Percentiles rank a stretch among this genome's conserved stretches.
These are phyloP conservation scores for Cytospora paraplurivora DNA, from an alignment of 2,329 filamentous ascomycete species.

Conservation along the genomic window DNA sequence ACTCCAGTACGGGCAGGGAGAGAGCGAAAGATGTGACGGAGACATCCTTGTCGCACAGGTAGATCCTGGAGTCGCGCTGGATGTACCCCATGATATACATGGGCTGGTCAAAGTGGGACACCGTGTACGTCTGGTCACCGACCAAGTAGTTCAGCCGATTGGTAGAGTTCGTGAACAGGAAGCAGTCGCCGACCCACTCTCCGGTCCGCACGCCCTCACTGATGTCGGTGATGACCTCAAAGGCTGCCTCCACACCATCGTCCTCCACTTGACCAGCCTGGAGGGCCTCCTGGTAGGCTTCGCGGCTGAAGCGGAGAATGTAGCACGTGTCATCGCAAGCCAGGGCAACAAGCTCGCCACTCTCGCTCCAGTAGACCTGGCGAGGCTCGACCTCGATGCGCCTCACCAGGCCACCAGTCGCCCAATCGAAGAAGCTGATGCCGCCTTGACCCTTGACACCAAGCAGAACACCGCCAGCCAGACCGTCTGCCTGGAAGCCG, in stretches of 20 bases:
- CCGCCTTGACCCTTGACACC: slow-evolving; percentile 95
- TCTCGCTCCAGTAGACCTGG: slow-evolving; percentile 95
- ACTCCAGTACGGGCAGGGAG: slow-evolving; percentile 91
- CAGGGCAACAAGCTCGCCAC: slow-evolving; percentile 86
- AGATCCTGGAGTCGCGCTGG: slow-evolving; percentile 90
- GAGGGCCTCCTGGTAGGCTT: slow-evolving; percentile 81
- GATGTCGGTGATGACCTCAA: slow-evolving; percentile 95
- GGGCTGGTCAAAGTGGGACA: slow-evolving; percentile 93
- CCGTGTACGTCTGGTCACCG: slow-evolving; percentile 95
- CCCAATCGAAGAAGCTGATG: slow-evolving; percentile 96
- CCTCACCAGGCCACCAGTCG: slow-evolving; percentile 82
- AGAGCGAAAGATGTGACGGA: slow-evolving; percentile 86
- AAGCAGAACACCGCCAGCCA: slow-evolving; percentile 85
- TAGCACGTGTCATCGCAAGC: slow-evolving; percentile 90
- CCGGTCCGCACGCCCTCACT: slow-evolving; percentile 92
- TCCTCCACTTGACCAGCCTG: slow-evolving; percentile 82
- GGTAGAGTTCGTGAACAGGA: slow-evolving; percentile 97
- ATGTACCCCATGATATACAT: slow-evolving; percentile 97
- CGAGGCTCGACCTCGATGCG: slow-evolving; percentile 81
- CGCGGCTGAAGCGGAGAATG: slow-evolving; percentile 86
- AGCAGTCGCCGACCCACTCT: slow-evolving; percentile 98
- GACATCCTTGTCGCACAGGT: slow-evolving; percentile 95
- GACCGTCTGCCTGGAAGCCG: slow-evolving; percentile 89
- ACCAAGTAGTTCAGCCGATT: slow-evolving; percentile 98
- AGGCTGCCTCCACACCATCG: slow-evolving; percentile 92